Percentiles rank a stretch among this genome's conserved stretches.
Conservation (phyloP, 805 yeast species). For the Cyberlindnera nakhonratchasimensis region DNA sequence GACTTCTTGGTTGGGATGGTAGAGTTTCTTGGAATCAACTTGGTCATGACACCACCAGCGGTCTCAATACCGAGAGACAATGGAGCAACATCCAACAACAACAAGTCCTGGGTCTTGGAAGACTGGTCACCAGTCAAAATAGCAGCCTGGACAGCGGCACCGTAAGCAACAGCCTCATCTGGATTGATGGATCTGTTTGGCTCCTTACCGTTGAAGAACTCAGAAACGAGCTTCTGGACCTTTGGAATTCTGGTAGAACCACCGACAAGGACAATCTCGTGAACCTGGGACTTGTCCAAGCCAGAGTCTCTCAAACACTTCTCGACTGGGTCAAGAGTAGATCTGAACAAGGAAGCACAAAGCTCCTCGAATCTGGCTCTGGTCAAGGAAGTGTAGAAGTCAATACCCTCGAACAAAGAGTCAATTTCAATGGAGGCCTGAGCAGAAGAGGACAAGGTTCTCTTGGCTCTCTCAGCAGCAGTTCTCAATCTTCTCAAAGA, state of each 20-base stretch:
- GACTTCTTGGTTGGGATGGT: slow-evolving; percentile 98
- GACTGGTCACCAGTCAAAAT: slow-evolving; percentile 95
- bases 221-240: slow-evolving; percentile 91
- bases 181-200: slow-evolving; percentile 96
- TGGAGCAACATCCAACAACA: slow-evolving; percentile 96
- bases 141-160: slow-evolving; percentile 99
- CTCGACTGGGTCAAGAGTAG: slow-evolving; percentile 93
- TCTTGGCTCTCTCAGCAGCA: slow-evolving; percentile 47
- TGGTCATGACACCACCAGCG: slow-evolving; percentile 99
- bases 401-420: slow-evolving; percentile 91
- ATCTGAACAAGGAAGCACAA: slow-evolving; percentile 91
- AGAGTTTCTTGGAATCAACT: slow-evolving; percentile 94
- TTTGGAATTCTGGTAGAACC: slow-evolving; percentile 99
- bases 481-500: slow-evolving; percentile 97
- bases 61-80: slow-evolving; percentile 96
- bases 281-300: slow-evolving; percentile 82
- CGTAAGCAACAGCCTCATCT: slow-evolving; percentile 98
- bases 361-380: slow-evolving; percentile 98
- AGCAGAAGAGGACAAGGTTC: slow-evolving; percentile 94
- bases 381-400: slow-evolving; percentile 93
- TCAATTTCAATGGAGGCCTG: slow-evolving; percentile 95
- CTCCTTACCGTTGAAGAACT: slow-evolving; percentile 96
- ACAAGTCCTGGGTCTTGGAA: slow-evolving; percentile 91
- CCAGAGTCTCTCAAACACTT: slow-evolving; percentile 88
- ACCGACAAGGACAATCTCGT: slow-evolving; percentile 94